phyloP scores from a whole-genome alignment of 108 stramenopile species.

The Cyclostephanos tholiformis region DNA sequence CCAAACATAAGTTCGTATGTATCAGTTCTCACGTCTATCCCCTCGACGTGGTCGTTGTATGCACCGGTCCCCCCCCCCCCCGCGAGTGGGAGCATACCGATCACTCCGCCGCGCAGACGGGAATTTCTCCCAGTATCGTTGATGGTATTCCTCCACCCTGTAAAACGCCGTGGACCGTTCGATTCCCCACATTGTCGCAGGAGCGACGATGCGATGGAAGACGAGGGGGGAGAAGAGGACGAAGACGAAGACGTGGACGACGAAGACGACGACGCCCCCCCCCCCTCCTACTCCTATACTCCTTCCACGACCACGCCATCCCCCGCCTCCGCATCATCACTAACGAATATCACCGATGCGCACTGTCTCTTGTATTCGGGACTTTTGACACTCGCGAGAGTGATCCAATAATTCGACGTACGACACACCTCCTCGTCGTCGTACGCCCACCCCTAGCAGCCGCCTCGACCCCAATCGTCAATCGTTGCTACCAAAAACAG shows the following conservation, averaged over 20 bases:
- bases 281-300: constrained; percentile 22
- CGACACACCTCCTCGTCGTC: constrained; percentile 58
- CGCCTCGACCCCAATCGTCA: constrained; percentile 51
- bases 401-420: constrained; percentile 65
- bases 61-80: constrained; percentile 37
- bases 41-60: constrained; percentile 14
- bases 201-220: constrained; percentile 44
- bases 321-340: constrained; percentile 50
- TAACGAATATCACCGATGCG: constrained; percentile 71
- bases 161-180: constrained; percentile 69
- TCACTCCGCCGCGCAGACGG: constrained; percentile 55
- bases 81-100: constrained; percentile 48
- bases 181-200: constrained; percentile 45
- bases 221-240: too few species aligned
- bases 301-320: constrained; percentile 37
- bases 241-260: too few species aligned
- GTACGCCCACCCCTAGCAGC: constrained; percentile 54
- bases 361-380: constrained; percentile 72
- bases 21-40: not conserved
- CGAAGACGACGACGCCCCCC: constrained; percentile 8
- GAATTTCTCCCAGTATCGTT: constrained; percentile 82
- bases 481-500: constrained; percentile 52
- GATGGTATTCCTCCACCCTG: constrained; percentile 81
- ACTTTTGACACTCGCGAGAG: constrained; percentile 69
- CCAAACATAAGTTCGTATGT: constrained; percentile 7